Evolutionary conservation across 2,329 filamentous ascomycete genomes (phyloP).

Genomic region (Delphinella strobiligena): DNA sequence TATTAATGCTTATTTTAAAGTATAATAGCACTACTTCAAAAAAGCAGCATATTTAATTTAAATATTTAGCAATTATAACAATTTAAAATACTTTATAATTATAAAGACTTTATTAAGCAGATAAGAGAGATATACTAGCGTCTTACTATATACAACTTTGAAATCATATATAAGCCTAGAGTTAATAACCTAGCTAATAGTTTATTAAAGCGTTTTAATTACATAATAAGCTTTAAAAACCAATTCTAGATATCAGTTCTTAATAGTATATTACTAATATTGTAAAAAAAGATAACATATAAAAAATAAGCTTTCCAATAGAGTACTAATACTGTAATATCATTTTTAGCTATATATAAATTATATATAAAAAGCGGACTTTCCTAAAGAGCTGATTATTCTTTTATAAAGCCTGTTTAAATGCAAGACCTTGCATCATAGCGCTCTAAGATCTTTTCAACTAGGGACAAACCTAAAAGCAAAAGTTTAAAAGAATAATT

Average conservation of each 20-base stretch:
- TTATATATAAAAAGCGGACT: neutral
- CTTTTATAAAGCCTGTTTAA: neutral
- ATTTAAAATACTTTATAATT: constrained; percentile 3
- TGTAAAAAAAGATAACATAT: neutral
- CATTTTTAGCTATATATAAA: neutral
- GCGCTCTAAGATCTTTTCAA: too few species aligned
- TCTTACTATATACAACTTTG: constrained; percentile 7
- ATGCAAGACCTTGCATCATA: too few species aligned
- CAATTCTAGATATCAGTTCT: neutral
- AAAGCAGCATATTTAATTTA: too few species aligned
- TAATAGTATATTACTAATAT: neutral
- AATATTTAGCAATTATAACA: too few species aligned
- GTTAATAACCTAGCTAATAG: constrained; percentile 5
- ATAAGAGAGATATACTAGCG: constrained; percentile 6
- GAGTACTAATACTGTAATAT: neutral
- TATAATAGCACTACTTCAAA: constrained; percentile 8
- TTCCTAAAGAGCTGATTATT: neutral
- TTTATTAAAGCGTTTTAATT: constrained; percentile 6
- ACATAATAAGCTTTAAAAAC: neutral
- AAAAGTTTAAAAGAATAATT: too few species aligned
- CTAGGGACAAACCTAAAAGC: too few species aligned
- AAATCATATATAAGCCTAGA: constrained; percentile 3
- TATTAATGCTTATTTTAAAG: constrained; percentile 10
- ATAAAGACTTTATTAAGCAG: constrained; percentile 3
- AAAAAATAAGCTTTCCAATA: neutral